Conservation (phyloP, 2,329 filamentous ascomycete genomes). For the Pestalotiopsis sp. region DNA sequence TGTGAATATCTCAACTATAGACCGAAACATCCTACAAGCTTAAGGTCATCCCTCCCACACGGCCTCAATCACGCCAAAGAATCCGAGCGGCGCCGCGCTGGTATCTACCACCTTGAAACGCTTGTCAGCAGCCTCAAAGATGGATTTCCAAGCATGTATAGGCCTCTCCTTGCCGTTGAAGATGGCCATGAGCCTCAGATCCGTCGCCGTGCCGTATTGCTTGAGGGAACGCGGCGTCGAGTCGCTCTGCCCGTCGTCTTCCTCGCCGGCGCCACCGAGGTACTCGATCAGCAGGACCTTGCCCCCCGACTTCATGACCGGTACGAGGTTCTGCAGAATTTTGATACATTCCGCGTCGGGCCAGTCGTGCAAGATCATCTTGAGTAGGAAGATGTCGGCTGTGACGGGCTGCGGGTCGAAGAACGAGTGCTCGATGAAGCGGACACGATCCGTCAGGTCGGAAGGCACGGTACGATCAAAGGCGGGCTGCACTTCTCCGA, state of each 20-base stretch:
- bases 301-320: constrained; percentile 46
- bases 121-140: constrained; percentile 48
- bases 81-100: constrained; percentile 37
- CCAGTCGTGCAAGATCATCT: constrained; percentile 60
- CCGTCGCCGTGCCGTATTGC: constrained; percentile 43
- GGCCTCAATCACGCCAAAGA: constrained; percentile 40
- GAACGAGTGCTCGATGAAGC: constrained; percentile 40
- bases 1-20: too few relatives aligned
- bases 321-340: constrained; percentile 44
- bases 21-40: neutral
- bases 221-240: constrained; percentile 37
- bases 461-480: constrained; percentile 36
- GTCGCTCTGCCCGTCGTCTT: constrained; percentile 18
- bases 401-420: constrained; percentile 39
- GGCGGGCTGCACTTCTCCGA: constrained; percentile 37
- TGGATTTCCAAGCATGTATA: constrained; percentile 45
- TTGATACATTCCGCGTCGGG: constrained; percentile 43
- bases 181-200: constrained; percentile 53
- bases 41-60: constrained; percentile 33
- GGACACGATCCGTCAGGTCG: constrained; percentile 34
- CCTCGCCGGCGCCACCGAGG: constrained; percentile 36
- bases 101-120: constrained; percentile 42
- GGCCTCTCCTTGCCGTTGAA: constrained; percentile 51
- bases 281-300: constrained; percentile 41
- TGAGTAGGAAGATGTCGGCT: constrained; percentile 55